These are phyloP conservation scores for Crataegus laevigata DNA, from an alignment of 306 rosid genomes.

Conservation along the genomic window DNA sequence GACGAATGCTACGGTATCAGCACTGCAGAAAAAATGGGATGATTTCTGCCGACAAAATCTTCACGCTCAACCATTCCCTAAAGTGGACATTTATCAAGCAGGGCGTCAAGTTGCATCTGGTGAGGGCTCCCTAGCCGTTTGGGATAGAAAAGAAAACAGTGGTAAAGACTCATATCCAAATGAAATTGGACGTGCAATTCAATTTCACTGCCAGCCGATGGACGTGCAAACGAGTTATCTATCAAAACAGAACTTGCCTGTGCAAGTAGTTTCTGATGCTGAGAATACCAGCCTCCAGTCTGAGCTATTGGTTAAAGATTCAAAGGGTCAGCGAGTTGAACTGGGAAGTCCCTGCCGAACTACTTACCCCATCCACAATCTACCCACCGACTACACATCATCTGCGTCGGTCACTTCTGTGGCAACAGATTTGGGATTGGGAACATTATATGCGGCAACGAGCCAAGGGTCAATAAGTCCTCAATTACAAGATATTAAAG, in stretches of 20 bases:
- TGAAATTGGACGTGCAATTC: constrained; percentile 30
- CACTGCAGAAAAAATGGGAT: constrained; percentile 73
- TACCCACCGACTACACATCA: constrained; percentile 24
- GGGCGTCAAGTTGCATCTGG: constrained; percentile 32
- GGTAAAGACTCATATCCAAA: constrained; percentile 28
- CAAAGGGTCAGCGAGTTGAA: constrained; percentile 25
- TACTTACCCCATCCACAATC: constrained; percentile 21
- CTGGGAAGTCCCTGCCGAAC: constrained; percentile 20
- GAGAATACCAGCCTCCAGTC: constrained; percentile 14
- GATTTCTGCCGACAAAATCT: constrained; percentile 53
- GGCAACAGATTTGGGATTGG: constrained; percentile 91
- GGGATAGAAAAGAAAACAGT: constrained; percentile 36
- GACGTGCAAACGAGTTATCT: constrained; percentile 27
- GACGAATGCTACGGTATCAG: constrained; percentile 31
- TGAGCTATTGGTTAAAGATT: constrained; percentile 18
- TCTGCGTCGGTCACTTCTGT: constrained; percentile 47
- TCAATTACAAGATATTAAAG: constrained; percentile 31
- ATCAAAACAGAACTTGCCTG: constrained; percentile 27
- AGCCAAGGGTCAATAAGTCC: constrained; percentile 38
- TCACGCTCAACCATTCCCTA: constrained; percentile 36
- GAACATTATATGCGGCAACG: constrained; percentile 53
- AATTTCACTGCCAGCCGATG: constrained; percentile 20
- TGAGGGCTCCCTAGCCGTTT: constrained; percentile 35
- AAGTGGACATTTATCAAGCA: constrained; percentile 33
- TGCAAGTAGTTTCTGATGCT: constrained; percentile 30